Base-by-base conservation (phyloP, 108 stramenopile species). In the Cyclotella atomus region DNA sequence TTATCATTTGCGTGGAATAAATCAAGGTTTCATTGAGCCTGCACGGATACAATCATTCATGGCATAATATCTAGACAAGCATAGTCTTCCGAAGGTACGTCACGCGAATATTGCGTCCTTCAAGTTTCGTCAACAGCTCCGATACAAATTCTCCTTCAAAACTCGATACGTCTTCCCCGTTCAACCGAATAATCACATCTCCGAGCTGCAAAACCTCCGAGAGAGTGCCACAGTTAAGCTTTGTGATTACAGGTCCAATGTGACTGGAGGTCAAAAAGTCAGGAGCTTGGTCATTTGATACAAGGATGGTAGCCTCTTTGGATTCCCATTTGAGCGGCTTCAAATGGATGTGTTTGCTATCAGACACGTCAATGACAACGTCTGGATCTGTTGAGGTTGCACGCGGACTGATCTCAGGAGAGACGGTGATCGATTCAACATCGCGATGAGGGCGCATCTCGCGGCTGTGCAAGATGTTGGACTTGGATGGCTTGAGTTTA, bases 131-230 rank as follows among this genome's bases (percentile, higher is more conserved):
- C 0, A 73, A 29, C 0, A 59, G 28, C 44, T 74, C 63, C 6
- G 25, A 52, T 10, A 74, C 63, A 56, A 33, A 23, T 8, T 54
- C 23, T 14, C 32, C 63, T 57, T 59, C 54, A 33, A 55, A 30
- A 19, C 61, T 44, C 5, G 73, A 65, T 9, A 74, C 73, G 34
- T 74, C 73, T 29, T 65, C 64, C 44, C 64, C 64, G 57, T 74
- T 43, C 56, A 74, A 29, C 7, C 73, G 63, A 55, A 74, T 54
- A 10, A 74, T 50, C 28, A 74, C 63, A 56, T 74, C 73, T 29
- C 64, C 73, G 6, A 74, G 23, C 56, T 65, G 63, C 25, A 74
- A 36, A 8, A 24, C 46, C 3, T 41, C 34, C 15, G 16, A 30
- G 24, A 24, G 32, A n/a, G n/a, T n/a, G n/a, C n/a, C n/a, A n/a